A percentile compares a stretch with the other conserved stretches of the same genome.
These are phyloP conservation scores for Aschersonia sp. DNA, from an alignment of 2,329 filamentous ascomycete genomes.

Conservation along the genomic window DNA sequence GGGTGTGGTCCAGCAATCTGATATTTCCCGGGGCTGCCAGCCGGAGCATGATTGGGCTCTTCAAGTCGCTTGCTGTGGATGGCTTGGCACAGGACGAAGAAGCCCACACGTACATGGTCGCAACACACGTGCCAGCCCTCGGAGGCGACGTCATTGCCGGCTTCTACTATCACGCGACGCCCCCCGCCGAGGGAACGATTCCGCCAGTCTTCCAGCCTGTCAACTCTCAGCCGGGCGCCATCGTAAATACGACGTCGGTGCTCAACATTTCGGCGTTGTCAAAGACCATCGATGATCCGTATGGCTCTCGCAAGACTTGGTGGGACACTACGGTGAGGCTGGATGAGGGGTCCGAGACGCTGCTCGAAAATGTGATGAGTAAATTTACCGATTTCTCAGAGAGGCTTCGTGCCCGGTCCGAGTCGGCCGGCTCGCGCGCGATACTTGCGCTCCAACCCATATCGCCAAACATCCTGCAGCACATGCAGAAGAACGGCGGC, in stretches of 20 bases:
- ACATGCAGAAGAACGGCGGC: slow-evolving; percentile 20
- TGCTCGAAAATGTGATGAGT: slow-evolving; percentile 10
- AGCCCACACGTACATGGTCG: slow-evolving; percentile 10
- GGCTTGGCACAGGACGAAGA: slow-evolving; percentile 7
- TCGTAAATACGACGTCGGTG: slow-evolving; percentile 9
- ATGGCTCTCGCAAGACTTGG: slow-evolving; percentile 14
- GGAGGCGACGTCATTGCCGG: slow-evolving; percentile 4
- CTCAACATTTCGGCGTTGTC: slow-evolving; percentile 12
- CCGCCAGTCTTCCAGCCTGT: slow-evolving; percentile 12
- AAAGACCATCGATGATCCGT: slow-evolving; percentile 9
- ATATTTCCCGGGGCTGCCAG: slow-evolving; percentile 7
- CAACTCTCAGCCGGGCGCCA: slow-evolving; percentile 6
- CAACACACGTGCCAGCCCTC: slow-evolving; percentile 1
- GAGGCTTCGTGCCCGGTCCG: background rate
- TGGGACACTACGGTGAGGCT: slow-evolving; percentile 12
- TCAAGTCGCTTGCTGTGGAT: slow-evolving; percentile 4
- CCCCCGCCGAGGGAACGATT: slow-evolving; percentile 1
- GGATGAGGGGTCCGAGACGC: slow-evolving; percentile 6
- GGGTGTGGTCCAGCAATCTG: background rate
- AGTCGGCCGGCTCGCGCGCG: background rate
- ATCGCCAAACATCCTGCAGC: slow-evolving; percentile 15
- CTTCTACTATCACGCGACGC: slow-evolving; percentile 7
- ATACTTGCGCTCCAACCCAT: slow-evolving; percentile 22
- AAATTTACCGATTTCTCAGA: background rate
- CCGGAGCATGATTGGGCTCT: slow-evolving; percentile 5